Percentiles rank a stretch among this genome's conserved stretches.
phyloP scores from a whole-genome alignment of 2,329 filamentous ascomycete species.

The Immersiporthe knoxdaviesiana region DNA sequence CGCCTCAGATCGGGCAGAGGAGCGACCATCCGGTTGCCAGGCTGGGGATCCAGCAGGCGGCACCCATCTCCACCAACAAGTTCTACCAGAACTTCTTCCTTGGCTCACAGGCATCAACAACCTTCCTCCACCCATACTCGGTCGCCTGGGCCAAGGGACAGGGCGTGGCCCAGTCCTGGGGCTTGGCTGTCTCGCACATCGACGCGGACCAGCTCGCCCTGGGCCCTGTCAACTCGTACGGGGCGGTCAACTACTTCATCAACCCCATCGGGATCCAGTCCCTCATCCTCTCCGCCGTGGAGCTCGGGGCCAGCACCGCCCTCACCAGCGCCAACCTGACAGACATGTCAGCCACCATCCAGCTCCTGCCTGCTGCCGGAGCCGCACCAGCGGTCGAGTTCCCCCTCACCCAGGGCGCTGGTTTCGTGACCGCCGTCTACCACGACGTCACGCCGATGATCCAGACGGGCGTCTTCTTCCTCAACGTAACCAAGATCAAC shows the following conservation, averaged over 20 bases:
- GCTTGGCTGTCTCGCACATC: slow-evolving; percentile 76
- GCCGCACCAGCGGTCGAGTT: slow-evolving; percentile 69
- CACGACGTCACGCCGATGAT: slow-evolving; percentile 70
- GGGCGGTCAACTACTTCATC: slow-evolving; percentile 72
- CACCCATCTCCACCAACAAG: slow-evolving; percentile 73
- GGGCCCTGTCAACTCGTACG: slow-evolving; percentile 61
- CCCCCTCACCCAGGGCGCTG: slow-evolving; percentile 84
- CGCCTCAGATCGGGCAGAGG: slow-evolving; percentile 49
- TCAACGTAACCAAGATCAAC: slow-evolving; percentile 61
- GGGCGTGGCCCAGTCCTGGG: slow-evolving; percentile 69
- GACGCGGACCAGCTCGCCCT: slow-evolving; percentile 69
- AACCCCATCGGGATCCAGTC: slow-evolving; percentile 84
- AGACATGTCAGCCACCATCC: slow-evolving; percentile 67
- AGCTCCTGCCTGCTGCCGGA: slow-evolving; percentile 60
- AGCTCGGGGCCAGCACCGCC: slow-evolving; percentile 65
- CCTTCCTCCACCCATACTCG: slow-evolving; percentile 78
- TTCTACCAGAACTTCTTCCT: slow-evolving; percentile 84
- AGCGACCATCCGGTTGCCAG: slow-evolving; percentile 63
- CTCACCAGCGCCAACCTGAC: slow-evolving; percentile 58
- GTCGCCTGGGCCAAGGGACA: slow-evolving; percentile 68
- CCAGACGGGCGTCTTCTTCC: slow-evolving; percentile 75
- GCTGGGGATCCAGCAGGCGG: slow-evolving; percentile 50
- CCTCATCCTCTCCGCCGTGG: slow-evolving; percentile 75
- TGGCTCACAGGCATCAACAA: slow-evolving; percentile 67
- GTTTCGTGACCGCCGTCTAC: slow-evolving; percentile 80